Base-by-base conservation (phyloP, 2,329 filamentous ascomycete genomes). In the Fusarium anthophilum region DNA sequence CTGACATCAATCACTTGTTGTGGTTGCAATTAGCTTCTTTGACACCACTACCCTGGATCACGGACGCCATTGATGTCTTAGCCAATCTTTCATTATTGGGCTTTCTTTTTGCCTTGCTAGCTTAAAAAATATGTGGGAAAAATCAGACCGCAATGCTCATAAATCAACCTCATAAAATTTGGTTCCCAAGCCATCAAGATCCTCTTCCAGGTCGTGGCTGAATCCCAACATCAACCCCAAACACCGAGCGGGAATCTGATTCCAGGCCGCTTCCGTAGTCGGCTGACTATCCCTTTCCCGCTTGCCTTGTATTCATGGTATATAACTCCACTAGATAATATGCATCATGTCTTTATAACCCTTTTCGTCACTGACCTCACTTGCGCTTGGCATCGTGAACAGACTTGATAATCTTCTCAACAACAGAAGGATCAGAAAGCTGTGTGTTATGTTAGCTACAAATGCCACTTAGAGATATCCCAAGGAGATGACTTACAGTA, bases 381-480 rank as follows among this genome's bases (percentile, higher is more conserved):
- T 88, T 89, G 82, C 86, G 87, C 81, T 83, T 86, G 55, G 86
- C 82, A 75, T 89, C 87, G 78, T 96, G 92, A 60, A 98, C 96
- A 53, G 88, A 90, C 72, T 90, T 85, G 82, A 98, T 98, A 81
- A 99, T 98, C 86, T 92, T 96, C 54, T 93, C 91, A 32, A 99
- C 96, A 30, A 98, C 92, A 69, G 87, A 90, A 53, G 96, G 96
- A 82, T 99, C 95, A 69, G 94, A 96, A 59, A 98, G 89, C 92
- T 97, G 76, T 44, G 55, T 73, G 15, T 37, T 26, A 57, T 72
- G 68, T 81, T 69, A 78, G 75, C 38, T 30, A 59, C 51, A 32
- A 24, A 15, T 15, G 17, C 26, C 22, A 24, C 15, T 24, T n/a
- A 9, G 24, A 37, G 20, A 22, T 8, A 35, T 30, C 13, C n/a